phyloP scores from a whole-genome alignment of 257 asterid species.

The Capsicum rhomboideum region DNA sequence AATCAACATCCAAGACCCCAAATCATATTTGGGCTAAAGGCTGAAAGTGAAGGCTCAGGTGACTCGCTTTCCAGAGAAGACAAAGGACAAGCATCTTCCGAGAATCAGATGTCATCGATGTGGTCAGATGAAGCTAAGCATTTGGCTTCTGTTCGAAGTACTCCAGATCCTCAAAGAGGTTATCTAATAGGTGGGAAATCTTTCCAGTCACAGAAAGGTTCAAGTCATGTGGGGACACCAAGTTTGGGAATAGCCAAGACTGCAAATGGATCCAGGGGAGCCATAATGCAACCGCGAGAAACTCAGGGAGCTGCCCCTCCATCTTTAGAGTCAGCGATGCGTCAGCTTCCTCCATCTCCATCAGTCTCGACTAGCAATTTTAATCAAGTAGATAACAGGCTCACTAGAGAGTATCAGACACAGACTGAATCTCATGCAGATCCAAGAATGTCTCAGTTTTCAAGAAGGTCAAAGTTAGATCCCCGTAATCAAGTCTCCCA shows the following conservation, averaged over 20 bases:
- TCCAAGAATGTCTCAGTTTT: constrained; percentile 47
- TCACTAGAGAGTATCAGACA: constrained; percentile 32
- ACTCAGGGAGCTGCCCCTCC: constrained; percentile 30
- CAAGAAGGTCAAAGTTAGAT: constrained; percentile 24
- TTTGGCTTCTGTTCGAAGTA: constrained; percentile 22
- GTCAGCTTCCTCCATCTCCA: constrained; percentile 45
- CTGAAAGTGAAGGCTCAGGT: constrained; percentile 44
- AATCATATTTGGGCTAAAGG: constrained; percentile 24
- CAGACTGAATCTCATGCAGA: constrained; percentile 41
- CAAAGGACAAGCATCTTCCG: constrained; percentile 29
- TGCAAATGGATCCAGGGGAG: constrained; percentile 22
- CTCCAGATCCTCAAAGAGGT: constrained; percentile 34
- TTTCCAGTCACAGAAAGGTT: constrained; percentile 30
- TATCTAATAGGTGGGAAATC: constrained; percentile 28
- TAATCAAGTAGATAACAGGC: constrained; percentile 25
- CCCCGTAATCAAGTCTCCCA: constrained; percentile 23
- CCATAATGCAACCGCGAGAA: constrained; percentile 30
- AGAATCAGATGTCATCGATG: constrained; percentile 27
- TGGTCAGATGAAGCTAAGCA: constrained; percentile 43
- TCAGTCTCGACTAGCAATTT: constrained; percentile 17
- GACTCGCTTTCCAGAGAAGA: constrained; percentile 49
- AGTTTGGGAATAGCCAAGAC: constrained; percentile 26
- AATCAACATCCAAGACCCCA: constrained; percentile 31
- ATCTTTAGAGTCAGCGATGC: constrained; percentile 28
- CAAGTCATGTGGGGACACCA: constrained; percentile 30